Base-by-base conservation (phyloP, 345 rosid genomes). In the Citrus glauca region DNA sequence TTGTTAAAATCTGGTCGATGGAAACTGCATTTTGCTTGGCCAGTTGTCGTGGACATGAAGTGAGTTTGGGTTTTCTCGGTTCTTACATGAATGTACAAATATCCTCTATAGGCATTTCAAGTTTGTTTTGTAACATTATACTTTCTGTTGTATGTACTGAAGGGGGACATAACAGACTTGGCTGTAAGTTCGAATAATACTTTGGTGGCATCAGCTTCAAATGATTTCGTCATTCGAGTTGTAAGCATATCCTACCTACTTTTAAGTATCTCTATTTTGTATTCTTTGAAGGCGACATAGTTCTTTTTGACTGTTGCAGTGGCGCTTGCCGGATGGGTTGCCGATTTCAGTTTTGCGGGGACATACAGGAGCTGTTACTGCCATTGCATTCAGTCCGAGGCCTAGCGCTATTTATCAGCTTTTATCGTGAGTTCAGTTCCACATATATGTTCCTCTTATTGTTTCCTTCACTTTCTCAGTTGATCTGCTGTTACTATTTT, bases 11-110 rank as follows among this genome's bases (percentile, higher is more conserved):
- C 79, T 96, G 99, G 99, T 96, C 99, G 14, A 96, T 94, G 99
- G 99, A 96, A 91, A 90, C 98, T 87, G 99, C 98, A 68, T 91
- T 94, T 86, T 96, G 99, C 84, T 87, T 96, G 90, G 97, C 98
- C 83, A 91, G 99, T 87, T 96, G 99, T 83, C 97, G 99, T 66
- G 99, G 99, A 66, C 99, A 96, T 86, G 98, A 96, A 90, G 99
- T 96, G 86, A 81, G 94, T 90, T 83, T 72, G 79, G 69, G 72
- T 80, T 65, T 63, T 78, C 59, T 79, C 33, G 66, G 76, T 66
- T 69, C 42, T 66, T 2, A 71, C 60, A 71, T 55, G 81, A 45
- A 72, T 20, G 19, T 74, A 65, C 55, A 32, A 63, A 48, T 81
- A 63, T 79, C 35, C 66, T 53, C 38, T 53, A 56, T 75, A 66